These are phyloP conservation scores for Cyanophora paradoxa DNA, from an alignment of 78 protist species.

Conservation along the genomic window DNA sequence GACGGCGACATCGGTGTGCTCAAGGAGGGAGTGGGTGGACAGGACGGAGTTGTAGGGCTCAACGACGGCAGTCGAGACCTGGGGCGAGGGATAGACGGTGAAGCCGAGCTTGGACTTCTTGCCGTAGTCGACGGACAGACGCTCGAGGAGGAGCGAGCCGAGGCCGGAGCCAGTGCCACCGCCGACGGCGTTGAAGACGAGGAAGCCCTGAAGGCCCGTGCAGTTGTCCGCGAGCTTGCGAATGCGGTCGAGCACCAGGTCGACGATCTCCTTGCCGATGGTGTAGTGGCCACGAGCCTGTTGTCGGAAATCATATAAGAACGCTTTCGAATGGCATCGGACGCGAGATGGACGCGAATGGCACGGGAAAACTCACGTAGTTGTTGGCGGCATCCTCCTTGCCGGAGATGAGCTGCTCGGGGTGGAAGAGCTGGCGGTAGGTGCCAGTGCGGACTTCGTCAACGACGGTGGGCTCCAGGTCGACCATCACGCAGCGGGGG, in stretches of 20 bases:
- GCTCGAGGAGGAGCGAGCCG: slow-evolving; percentile 88
- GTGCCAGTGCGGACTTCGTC: slow-evolving; percentile 92
- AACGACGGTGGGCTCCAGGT: slow-evolving; percentile 92
- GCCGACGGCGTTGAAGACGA: slow-evolving; percentile 72
- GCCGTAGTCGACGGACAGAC: slow-evolving; percentile 95
- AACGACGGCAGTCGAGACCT: slow-evolving; percentile 92
- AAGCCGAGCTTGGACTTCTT: slow-evolving; percentile 96
- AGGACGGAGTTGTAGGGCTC: slow-evolving; percentile 99
- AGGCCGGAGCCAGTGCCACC: slow-evolving; percentile 99
- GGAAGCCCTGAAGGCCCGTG: slow-evolving; percentile 91
- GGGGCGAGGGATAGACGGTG: slow-evolving; percentile 71
- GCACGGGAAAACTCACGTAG: no score
- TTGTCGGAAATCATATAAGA: no score
- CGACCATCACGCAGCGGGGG: slow-evolving; percentile 59
- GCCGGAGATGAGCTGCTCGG: slow-evolving; percentile 95
- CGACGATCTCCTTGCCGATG: slow-evolving; percentile 92
- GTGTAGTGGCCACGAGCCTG: slow-evolving; percentile 99
- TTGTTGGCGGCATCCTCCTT: slow-evolving; percentile 99
- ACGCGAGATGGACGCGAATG: no score
- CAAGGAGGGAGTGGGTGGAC: slow-evolving; percentile 89
- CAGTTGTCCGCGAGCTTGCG: slow-evolving; percentile 97
- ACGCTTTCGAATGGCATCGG: no score
- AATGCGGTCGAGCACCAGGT: slow-evolving; percentile 87
- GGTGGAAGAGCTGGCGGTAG: slow-evolving; percentile 95
- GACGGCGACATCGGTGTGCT: slow-evolving; percentile 91